Evolutionary conservation across 78 protist genomes (phyloP), one percentile per base, ranked within the genome.

Genomic region (Diacronema lutheri): DNA sequence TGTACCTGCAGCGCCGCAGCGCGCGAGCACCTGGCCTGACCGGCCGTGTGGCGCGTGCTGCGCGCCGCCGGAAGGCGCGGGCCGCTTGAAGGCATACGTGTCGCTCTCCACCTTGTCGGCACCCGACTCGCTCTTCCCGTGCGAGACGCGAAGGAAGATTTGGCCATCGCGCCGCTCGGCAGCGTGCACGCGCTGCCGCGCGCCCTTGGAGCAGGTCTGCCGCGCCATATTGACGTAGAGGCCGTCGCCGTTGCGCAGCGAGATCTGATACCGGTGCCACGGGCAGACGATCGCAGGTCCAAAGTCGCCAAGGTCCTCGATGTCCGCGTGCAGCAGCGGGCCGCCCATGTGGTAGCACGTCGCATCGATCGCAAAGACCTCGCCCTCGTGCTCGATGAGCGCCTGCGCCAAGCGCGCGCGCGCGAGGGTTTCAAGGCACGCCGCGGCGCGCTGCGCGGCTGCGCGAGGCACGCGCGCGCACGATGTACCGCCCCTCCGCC

Each of bases 271-370:
- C 31, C 83, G 66, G 83, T 79, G 83, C 83, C 83, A 79, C 46
- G 83, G 83, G 83, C 83, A 79, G 55, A 41, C 31, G 50, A 79
- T 31, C 31, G 71, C 10, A 0, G 73, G 33, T 0, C 83, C 83
- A 44, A 61, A 79, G n/a, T 9, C 66, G 50, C 25, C 37, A 10
- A 21, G 7, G 50, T 79, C 83, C 31, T 79, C 83, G 50, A 79
- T 79, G 33, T 79, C 83, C 1, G 83, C 83, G 38, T 41, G 21
- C 33, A 79, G 64, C 20, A 79, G 60, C 26, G 83, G 83, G 21
- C 83, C 83, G n/a, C 83, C 83, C 83, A 79, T 79, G 83, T 79
- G 83, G 31, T 79, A 79, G 69, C 83, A 79, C 37, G 83, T 79
- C 21, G 83, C 83, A 65, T 79, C 83, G 16, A 79, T 37, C 20